Evolutionary conservation across 2,329 filamentous ascomycete species (phyloP).

Genomic region (Calonectria pseudoturangicola): DNA sequence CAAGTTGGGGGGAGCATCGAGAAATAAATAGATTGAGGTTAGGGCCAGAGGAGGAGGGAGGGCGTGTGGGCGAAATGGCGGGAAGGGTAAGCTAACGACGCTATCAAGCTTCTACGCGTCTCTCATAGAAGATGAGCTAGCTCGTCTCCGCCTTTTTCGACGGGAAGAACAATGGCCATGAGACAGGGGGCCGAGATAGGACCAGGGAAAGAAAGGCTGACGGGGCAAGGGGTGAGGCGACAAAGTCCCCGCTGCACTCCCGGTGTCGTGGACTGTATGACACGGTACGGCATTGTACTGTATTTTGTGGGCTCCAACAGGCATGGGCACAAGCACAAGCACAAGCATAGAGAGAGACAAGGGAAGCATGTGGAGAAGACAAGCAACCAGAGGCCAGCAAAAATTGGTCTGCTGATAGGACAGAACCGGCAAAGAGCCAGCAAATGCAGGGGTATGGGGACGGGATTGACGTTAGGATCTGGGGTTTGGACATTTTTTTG

Average conservation of each 20-base stretch:
- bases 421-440: constrained; percentile 27
- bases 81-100: constrained; percentile 35
- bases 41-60: background rate
- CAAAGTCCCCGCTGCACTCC: constrained; percentile 22
- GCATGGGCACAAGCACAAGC: constrained; percentile 5
- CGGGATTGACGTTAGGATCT: constrained; percentile 40
- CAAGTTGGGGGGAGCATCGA: constrained; percentile 26
- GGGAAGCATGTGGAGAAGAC: constrained; percentile 29
- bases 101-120: constrained; percentile 37
- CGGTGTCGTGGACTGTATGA: constrained; percentile 2
- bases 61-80: constrained; percentile 34
- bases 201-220: constrained; percentile 17
- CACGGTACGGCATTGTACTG: constrained; percentile 28
- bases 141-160: constrained; percentile 32
- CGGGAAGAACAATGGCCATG: constrained; percentile 14
- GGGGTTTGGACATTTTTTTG: constrained; percentile 32
- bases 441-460: constrained; percentile 39
- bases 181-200: constrained; percentile 29
- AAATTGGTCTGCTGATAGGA: constrained; percentile 36
- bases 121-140: constrained; percentile 29
- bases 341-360: background rate
- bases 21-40: constrained; percentile 40
- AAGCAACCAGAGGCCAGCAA: constrained; percentile 1
- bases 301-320: constrained; percentile 17
- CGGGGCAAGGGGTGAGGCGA: constrained; percentile 23